Evolutionary conservation across 1,139 yeast genomes (phyloP), one percentile per base, ranked within the genome.

Genomic region (Zygosaccharomyces sapae): DNA sequence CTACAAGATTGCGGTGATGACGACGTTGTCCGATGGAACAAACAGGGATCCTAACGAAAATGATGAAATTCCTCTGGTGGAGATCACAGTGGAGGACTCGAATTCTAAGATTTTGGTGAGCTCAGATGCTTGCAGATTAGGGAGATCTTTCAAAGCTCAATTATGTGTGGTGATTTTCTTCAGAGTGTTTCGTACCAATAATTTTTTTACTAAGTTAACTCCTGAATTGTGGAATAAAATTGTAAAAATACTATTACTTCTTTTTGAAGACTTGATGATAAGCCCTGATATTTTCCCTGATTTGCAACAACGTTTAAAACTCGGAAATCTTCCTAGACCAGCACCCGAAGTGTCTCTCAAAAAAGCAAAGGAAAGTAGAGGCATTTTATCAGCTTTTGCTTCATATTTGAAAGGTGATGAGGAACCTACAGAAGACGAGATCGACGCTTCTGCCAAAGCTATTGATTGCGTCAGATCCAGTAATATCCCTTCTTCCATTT

Each of bases 341-440:
- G 73, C 76, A 48, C 87, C 96, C 0, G 80, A 80, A 33, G 78
- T 78, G 55, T 74, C 80, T 4, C 76, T 87, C 38, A 79, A 79
- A 48, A 77, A 86, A 55, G 69, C 79, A 0, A 80, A 80, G 48
- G 74, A 79, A 22, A 76, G 74, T 19, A 85, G 81, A 57, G 95
- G 97, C 1, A 64, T 92, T 20, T 78, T 92, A 50, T 86, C 96
- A 0, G 85, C 97, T 0, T 83, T 94, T 57, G 89, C 97, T 0
- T 88, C 96, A 0, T 90, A 89, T 60, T 76, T 94, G 66, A 86
- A 94, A 55, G 94, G 97, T 12, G 97, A 89, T 57, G 95, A 86
- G 5, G 97, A 90, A 63, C 98, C 98, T 3, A 78, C 94, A 1
- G 95, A 86, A 49, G 95, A 86, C 58, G 97, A 90, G 59, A 83